These are phyloP conservation scores for Obba rivulosa DNA, from an alignment of 768 basidiomycete genomes.

Conservation along the genomic window DNA sequence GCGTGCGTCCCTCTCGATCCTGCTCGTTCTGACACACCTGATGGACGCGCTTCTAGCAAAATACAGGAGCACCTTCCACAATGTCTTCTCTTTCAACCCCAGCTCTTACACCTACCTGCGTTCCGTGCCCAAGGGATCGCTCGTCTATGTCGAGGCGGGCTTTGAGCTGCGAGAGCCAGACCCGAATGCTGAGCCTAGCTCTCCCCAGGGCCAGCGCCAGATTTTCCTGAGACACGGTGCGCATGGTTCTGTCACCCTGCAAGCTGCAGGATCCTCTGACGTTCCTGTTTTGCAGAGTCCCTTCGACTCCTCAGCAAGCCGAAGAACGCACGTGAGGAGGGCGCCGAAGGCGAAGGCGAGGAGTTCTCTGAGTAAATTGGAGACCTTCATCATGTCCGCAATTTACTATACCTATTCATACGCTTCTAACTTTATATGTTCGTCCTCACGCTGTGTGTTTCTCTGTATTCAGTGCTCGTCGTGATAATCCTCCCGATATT, in stretches of 20 bases:
- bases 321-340: slow-evolving; percentile 5
- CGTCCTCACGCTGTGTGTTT: not conserved
- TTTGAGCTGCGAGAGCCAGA: slow-evolving; percentile 76
- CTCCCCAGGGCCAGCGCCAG: slow-evolving; percentile 72
- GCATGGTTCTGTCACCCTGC: not conserved
- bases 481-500: slow-evolving; percentile 28
- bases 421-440: not conserved
- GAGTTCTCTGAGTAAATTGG: not conserved
- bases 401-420: slow-evolving; percentile 3
- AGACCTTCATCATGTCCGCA: not conserved
- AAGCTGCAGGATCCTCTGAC: slow-evolving; percentile 4
- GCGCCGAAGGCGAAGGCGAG: not conserved
- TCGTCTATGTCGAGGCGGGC: slow-evolving; percentile 76
- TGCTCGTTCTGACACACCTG: not conserved
- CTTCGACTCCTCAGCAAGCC: slow-evolving; percentile 41
- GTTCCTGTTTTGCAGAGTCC: slow-evolving; percentile 34
- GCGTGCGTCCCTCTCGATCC: slow-evolving; percentile 34
- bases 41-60: slow-evolving; percentile 39
- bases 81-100: slow-evolving; percentile 68
- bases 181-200: slow-evolving; percentile 54
- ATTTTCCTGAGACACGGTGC: slow-evolving; percentile 78
- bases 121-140: slow-evolving; percentile 62
- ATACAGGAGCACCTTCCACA: slow-evolving; percentile 66
- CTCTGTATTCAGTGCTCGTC: slow-evolving; percentile 18
- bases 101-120: slow-evolving; percentile 56